phyloP scores from a whole-genome alignment of 2,329 filamentous ascomycete species.

The Tolypocladium endophyticum region DNA sequence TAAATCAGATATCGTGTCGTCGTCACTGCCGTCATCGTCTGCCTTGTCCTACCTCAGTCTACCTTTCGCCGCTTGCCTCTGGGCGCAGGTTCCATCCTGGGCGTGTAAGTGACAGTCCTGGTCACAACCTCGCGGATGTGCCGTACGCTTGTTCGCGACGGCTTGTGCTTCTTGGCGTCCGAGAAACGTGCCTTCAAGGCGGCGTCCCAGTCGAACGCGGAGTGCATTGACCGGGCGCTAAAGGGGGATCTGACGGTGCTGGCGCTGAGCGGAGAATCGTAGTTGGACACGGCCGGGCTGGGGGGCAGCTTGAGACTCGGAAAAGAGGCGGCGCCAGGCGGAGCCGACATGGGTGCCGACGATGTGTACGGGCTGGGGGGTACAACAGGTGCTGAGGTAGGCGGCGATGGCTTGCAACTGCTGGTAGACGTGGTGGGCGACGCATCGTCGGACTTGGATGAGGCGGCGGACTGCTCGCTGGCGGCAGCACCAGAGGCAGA shows the following conservation, averaged over 20 bases:
- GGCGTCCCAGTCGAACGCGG: constrained; percentile 70
- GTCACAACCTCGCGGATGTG: constrained; percentile 85
- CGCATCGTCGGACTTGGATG: constrained; percentile 43
- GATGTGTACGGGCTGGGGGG: constrained; percentile 42
- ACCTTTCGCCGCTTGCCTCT: constrained; percentile 85
- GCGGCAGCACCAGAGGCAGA: constrained; percentile 44
- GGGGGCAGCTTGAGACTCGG: constrained; percentile 66
- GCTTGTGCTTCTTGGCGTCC: constrained; percentile 46
- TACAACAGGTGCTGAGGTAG: constrained; percentile 26
- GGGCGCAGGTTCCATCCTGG: constrained; percentile 75
- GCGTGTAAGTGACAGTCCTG: constrained; percentile 87
- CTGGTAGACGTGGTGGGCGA: constrained; percentile 29
- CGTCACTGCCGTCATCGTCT: not conserved
- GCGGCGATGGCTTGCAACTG: constrained; percentile 21
- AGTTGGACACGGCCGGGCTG: constrained; percentile 57
- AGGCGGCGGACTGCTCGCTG: constrained; percentile 44
- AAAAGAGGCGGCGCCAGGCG: constrained; percentile 49
- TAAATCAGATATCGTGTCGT: not conserved
- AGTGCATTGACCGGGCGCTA: constrained; percentile 52
- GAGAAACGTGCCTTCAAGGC: constrained; percentile 57
- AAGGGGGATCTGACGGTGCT: constrained; percentile 59
- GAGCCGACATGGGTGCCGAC: constrained; percentile 45
- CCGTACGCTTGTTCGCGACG: constrained; percentile 50
- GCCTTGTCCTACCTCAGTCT: constrained; percentile 20
- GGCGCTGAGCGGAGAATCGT: constrained; percentile 60